Percentiles rank a stretch among this genome's conserved stretches.
Conservation (phyloP, 345 rosid species). For the Leavenworthia alabamica region DNA sequence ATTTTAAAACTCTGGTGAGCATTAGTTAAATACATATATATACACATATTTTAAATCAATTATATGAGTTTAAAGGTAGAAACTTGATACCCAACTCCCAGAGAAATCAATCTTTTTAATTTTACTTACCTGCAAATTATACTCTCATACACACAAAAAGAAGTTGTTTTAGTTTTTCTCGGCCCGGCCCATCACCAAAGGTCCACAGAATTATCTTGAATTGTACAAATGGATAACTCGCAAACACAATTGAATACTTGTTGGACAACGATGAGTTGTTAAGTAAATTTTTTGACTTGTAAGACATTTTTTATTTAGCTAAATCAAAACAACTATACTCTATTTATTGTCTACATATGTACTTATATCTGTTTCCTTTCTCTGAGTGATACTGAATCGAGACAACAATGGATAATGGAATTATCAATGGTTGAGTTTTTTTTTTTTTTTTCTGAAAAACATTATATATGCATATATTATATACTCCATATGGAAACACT, state of each 20-base stretch:
- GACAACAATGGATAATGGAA: no score
- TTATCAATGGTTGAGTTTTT: no score
- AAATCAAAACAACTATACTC: no score
- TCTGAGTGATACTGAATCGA: no score
- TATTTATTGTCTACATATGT: no score
- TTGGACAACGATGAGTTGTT: not conserved
- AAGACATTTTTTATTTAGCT: not conserved
- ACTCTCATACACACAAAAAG: not conserved
- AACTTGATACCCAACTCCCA: constrained; percentile 25
- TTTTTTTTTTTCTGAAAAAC: no score
- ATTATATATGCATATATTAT: no score
- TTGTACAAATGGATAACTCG: not conserved
- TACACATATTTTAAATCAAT: not conserved
- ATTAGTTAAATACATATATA: not conserved
- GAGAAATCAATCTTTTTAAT: no score
- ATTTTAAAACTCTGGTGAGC: not conserved
- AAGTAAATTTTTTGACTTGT: not conserved
- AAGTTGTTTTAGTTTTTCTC: not conserved
- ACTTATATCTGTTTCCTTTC: no score
- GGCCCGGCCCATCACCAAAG: not conserved
- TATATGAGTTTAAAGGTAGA: not conserved
- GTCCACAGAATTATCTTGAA: not conserved
- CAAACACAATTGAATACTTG: not conserved
- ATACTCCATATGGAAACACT: no score
- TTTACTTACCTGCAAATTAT: not conserved